Evolutionary conservation across 2,329 filamentous ascomycete species (phyloP).

Genomic region (Sporothrix humicola): DNA sequence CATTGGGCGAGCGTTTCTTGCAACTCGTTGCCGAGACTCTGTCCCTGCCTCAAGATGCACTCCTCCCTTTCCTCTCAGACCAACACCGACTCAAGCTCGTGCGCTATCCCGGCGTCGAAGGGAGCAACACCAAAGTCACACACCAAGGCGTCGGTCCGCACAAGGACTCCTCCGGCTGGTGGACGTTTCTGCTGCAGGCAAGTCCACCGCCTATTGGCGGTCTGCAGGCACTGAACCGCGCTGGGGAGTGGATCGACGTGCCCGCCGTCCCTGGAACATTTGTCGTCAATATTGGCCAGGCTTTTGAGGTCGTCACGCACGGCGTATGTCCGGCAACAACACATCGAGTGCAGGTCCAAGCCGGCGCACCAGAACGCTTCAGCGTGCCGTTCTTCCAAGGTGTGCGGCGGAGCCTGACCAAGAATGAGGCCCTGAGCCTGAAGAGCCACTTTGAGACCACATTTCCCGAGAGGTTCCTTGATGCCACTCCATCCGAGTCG

Average conservation of each 20-base stretch:
- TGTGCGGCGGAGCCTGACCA: slow-evolving; percentile 54
- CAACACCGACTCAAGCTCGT: slow-evolving; percentile 66
- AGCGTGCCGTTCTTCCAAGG: slow-evolving; percentile 58
- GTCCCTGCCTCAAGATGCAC: slow-evolving; percentile 53
- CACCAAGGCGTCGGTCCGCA: slow-evolving; percentile 65
- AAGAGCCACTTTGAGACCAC: slow-evolving; percentile 43
- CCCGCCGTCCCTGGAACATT: slow-evolving; percentile 55
- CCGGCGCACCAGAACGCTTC: slow-evolving; percentile 45
- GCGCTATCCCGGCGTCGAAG: slow-evolving; percentile 52
- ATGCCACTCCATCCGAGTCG: slow-evolving; percentile 40
- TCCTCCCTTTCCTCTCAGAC: slow-evolving; percentile 59
- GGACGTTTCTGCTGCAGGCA: slow-evolving; percentile 67
- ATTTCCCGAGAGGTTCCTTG: background rate
- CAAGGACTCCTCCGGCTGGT: slow-evolving; percentile 68
- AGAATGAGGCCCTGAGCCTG: slow-evolving; percentile 50
- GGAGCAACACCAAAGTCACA: background rate
- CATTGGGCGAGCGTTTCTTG: slow-evolving; percentile 59
- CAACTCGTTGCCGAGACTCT: slow-evolving; percentile 63
- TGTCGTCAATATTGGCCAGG: slow-evolving; percentile 64
- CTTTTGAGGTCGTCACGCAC: slow-evolving; percentile 62
- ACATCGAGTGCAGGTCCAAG: slow-evolving; percentile 51
- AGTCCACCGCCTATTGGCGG: slow-evolving; percentile 57
- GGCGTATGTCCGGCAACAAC: slow-evolving; percentile 61
- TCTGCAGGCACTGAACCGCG: slow-evolving; percentile 57
- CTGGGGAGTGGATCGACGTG: slow-evolving; percentile 57